Conservation (phyloP, 768 basidiomycete species). For the Tylopilus intermedius region DNA sequence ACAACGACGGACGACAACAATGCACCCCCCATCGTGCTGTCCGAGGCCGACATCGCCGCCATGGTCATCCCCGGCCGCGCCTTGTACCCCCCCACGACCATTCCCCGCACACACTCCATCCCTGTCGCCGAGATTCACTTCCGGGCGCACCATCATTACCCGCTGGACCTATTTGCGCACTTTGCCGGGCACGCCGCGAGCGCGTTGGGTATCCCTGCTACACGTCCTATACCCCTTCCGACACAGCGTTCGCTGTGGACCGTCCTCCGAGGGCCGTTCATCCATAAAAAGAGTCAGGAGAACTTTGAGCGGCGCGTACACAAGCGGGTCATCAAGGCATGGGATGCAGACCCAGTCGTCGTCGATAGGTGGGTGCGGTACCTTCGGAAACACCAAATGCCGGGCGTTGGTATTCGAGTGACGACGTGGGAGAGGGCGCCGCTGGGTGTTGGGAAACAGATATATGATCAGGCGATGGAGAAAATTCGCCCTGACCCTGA, state of each 20-base stretch:
- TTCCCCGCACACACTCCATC: constrained; percentile 59
- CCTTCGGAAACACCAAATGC: constrained; percentile 65
- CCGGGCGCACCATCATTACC: constrained; percentile 63
- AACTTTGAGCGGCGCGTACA: constrained; percentile 87
- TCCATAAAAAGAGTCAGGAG: constrained; percentile 91
- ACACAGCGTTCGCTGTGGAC: constrained; percentile 80
- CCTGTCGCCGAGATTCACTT: constrained; percentile 83
- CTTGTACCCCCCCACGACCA: constrained; percentile 48
- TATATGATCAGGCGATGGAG: constrained; percentile 33
- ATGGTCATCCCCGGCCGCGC: constrained; percentile 60
- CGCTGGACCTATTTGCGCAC: constrained; percentile 75
- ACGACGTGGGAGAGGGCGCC: constrained; percentile 70
- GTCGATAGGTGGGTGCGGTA: constrained; percentile 80
- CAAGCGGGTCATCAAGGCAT: constrained; percentile 84
- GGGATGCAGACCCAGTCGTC: constrained; percentile 77
- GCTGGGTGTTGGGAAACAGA: constrained; percentile 44
- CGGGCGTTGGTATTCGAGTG: constrained; percentile 84
- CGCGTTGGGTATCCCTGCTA: constrained; percentile 77
- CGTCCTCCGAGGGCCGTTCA: constrained; percentile 80
- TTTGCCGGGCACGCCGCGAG: constrained; percentile 81
- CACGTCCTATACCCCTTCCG: constrained; percentile 61
- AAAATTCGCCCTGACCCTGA: constrained; percentile 30
- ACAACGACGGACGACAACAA: constrained; percentile 3
- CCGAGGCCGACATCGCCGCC: constrained; percentile 44
- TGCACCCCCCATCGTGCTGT: constrained; percentile 16